These are phyloP conservation scores for Ophiocordyceps camponoti-rufipedis DNA, from an alignment of 2,329 filamentous ascomycete species.

Conservation along the genomic window DNA sequence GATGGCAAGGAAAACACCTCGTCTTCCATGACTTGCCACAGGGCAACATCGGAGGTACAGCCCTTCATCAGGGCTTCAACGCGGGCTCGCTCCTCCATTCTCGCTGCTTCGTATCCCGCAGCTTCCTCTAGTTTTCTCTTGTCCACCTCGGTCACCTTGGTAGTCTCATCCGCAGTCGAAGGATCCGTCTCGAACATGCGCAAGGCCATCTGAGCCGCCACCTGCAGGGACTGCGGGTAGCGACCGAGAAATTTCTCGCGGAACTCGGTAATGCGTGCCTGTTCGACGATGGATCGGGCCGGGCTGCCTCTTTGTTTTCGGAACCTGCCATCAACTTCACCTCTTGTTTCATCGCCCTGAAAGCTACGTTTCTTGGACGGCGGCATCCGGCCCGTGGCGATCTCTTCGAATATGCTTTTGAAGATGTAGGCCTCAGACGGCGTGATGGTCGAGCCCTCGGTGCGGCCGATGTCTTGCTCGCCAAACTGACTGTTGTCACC, in stretches of 20 bases:
- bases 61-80: conserved; percentile 34
- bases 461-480: conserved; percentile 6
- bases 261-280: conserved; percentile 13
- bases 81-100: conserved; percentile 27
- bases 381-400: conserved; percentile 17
- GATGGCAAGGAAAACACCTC: conserved; percentile 46
- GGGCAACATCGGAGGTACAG: conserved; percentile 40
- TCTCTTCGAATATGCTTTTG: conserved; percentile 33
- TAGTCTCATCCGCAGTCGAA: conserved; percentile 4
- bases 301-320: background rate
- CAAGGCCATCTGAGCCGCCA: conserved; percentile 19
- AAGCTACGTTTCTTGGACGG: conserved; percentile 7
- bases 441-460: conserved; percentile 32
- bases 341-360: background rate
- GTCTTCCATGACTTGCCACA: conserved; percentile 49
- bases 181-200: conserved; percentile 18
- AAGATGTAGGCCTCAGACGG: conserved; percentile 39
- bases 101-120: conserved; percentile 15
- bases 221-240: conserved; percentile 20
- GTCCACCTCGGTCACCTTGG: conserved; percentile 13
- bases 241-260: conserved; percentile 17
- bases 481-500: conserved; percentile 9
- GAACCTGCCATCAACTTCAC: background rate
- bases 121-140: conserved; percentile 16
- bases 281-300: conserved; percentile 14